These are phyloP conservation scores for Fusarium mangiferae DNA, from an alignment of 2,329 filamentous ascomycete species.

Conservation along the genomic window DNA sequence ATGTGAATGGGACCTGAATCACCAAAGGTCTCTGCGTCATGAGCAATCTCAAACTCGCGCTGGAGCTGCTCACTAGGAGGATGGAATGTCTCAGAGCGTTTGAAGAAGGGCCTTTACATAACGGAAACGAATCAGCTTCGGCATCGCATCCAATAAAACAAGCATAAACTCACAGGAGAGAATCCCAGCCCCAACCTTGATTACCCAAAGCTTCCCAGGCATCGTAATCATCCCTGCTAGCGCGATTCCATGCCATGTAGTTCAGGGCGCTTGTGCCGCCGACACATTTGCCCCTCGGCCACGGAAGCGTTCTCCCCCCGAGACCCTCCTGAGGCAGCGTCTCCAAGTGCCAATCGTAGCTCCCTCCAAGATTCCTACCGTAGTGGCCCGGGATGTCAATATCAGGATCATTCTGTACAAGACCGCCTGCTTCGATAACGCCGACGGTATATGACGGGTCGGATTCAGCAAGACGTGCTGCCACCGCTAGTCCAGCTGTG, in stretches of 20 bases:
- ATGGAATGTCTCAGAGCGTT: conserved; percentile 60
- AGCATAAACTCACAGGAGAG: conserved; percentile 45
- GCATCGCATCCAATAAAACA: neutral
- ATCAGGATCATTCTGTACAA: conserved; percentile 42
- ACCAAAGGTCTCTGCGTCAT: conserved; percentile 55
- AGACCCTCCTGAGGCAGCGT: conserved; percentile 53
- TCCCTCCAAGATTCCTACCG: conserved; percentile 50
- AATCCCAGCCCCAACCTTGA: conserved; percentile 66
- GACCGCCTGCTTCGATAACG: conserved; percentile 48
- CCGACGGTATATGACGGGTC: conserved; percentile 43
- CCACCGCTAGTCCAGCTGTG: conserved; percentile 63
- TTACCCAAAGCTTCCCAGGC: conserved; percentile 69
- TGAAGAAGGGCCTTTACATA: conserved; percentile 58
- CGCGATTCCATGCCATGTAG: conserved; percentile 65
- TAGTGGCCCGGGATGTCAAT: conserved; percentile 55
- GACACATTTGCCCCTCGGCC: conserved; percentile 61
- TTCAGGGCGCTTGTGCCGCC: conserved; percentile 72
- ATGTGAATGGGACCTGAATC: conserved; percentile 59
- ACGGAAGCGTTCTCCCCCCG: conserved; percentile 52
- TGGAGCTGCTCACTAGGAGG: conserved; percentile 49
- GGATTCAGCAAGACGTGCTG: conserved; percentile 58
- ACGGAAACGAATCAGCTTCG: conserved; percentile 6
- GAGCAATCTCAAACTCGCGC: conserved; percentile 50
- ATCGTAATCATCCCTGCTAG: conserved; percentile 61
- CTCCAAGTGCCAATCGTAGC: conserved; percentile 55